Percentiles rank a stretch among this genome's conserved stretches.
These are phyloP conservation scores for Catharanthus roseus DNA, from an alignment of 257 asterid species.

Conservation along the genomic window DNA sequence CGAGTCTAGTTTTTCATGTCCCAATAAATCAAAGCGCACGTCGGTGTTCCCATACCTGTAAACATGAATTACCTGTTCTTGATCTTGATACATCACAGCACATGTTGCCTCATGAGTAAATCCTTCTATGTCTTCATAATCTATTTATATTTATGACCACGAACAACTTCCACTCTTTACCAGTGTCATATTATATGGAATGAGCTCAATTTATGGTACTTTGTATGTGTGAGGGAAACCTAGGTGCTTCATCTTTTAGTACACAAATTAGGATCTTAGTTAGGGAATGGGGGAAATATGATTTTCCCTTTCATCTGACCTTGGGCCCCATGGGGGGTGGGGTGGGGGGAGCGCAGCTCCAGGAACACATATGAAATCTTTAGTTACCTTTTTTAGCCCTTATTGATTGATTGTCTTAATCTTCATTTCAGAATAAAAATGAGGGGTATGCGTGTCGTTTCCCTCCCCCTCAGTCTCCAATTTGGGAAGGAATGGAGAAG, in stretches of 20 bases:
- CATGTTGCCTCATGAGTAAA: background rate
- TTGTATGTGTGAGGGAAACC: background rate
- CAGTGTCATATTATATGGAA: background rate
- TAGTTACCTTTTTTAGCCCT: too few relatives aligned
- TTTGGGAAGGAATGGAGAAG: background rate
- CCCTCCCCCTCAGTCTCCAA: too few relatives aligned
- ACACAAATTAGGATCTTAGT: too few relatives aligned
- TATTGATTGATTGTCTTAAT: too few relatives aligned
- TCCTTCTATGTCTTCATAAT: background rate
- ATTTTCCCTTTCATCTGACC: too few relatives aligned
- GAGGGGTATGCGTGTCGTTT: too few relatives aligned
- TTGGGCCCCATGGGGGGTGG: too few relatives aligned
- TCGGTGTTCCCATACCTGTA: background rate
- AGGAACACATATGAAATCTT: too few relatives aligned
- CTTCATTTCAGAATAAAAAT: too few relatives aligned
- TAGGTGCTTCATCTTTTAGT: background rate
- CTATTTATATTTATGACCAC: background rate
- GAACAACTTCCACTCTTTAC: background rate
- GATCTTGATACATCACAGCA: too few relatives aligned
- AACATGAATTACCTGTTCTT: background rate
- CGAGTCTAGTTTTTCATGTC: background rate
- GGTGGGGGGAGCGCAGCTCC: too few relatives aligned
- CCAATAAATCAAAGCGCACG: background rate
- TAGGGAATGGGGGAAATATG: too few relatives aligned
- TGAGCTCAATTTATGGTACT: background rate